Conservation (phyloP, 495 filamentous ascomycete genomes). For the Patellaria atrata region DNA sequence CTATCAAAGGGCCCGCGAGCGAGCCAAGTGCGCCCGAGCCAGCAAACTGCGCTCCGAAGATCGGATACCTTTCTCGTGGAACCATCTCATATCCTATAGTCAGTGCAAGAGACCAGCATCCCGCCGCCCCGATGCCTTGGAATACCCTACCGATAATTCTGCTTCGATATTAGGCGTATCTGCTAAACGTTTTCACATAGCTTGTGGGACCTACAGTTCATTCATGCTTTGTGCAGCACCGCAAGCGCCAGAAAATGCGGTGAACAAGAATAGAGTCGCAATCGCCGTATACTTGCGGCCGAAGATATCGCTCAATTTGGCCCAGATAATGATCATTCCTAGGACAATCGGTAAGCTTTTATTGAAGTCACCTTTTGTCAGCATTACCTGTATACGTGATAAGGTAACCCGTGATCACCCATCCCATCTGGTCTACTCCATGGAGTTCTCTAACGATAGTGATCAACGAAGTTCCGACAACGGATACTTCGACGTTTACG, state of each 20-base stretch:
- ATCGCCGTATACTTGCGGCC: conserved; percentile 26
- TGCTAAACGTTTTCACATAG: too few species aligned
- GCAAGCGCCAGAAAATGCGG: conserved; percentile 8
- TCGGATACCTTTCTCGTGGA: conserved; percentile 25
- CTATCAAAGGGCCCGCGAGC: conserved; percentile 33
- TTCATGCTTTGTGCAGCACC: conserved; percentile 17
- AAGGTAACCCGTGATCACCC: conserved; percentile 44
- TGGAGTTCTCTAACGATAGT: conserved; percentile 41
- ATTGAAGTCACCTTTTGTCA: background rate
- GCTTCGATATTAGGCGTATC: background rate
- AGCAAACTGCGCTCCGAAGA: conserved; percentile 26
- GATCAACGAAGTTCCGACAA: conserved; percentile 48
- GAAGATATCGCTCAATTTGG: conserved; percentile 21
- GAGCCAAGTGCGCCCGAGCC: conserved; percentile 25
- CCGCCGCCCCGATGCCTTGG: conserved; percentile 11
- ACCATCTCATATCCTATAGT: conserved; percentile 39
- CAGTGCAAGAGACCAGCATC: conserved; percentile 32
- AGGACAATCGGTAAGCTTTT: conserved; percentile 1
- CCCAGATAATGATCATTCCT: conserved; percentile 9
- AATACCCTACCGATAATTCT: conserved; percentile 14
- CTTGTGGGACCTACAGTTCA: conserved; percentile 25
- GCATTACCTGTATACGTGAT: conserved; percentile 38
- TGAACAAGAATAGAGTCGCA: conserved; percentile 24
- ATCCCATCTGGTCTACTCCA: conserved; percentile 38
- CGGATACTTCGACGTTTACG: conserved; percentile 46